Percentiles rank a stretch among this genome's conserved stretches.
phyloP scores from a whole-genome alignment of 2,329 filamentous ascomycete genomes.

The Macrophomina phaseolina region DNA sequence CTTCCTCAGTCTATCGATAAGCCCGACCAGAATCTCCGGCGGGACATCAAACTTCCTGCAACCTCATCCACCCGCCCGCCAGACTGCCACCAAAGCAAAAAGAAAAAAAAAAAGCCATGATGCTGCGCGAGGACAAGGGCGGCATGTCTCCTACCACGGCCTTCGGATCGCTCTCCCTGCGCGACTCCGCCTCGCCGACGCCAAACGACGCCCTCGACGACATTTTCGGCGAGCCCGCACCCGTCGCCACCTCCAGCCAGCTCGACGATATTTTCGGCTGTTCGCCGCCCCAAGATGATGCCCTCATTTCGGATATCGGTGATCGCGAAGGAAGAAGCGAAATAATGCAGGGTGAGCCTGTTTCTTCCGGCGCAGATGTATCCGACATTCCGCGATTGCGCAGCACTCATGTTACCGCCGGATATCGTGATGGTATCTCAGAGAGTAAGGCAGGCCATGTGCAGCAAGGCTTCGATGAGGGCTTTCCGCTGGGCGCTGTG shows the following conservation, averaged over 20 bases:
- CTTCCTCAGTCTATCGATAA: background rate
- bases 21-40: background rate
- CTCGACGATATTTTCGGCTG: constrained; percentile 57
- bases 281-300: constrained; percentile 28
- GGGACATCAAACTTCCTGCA: background rate
- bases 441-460: constrained; percentile 76
- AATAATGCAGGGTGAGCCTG: background rate
- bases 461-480: constrained; percentile 90
- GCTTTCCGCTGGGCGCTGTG: constrained; percentile 81
- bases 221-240: constrained; percentile 25
- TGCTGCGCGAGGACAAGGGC: constrained; percentile 23
- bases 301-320: background rate
- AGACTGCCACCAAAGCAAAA: background rate
- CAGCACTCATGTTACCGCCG: constrained; percentile 78
- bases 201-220: constrained; percentile 24
- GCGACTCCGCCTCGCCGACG: constrained; percentile 7
- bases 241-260: constrained; percentile 33
- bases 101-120: background rate
- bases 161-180: constrained; percentile 13
- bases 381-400: constrained; percentile 79
- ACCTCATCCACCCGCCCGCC: background rate
- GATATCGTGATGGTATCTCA: constrained; percentile 87
- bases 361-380: constrained; percentile 50
- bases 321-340: background rate
- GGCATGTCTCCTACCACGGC: constrained; percentile 23